Conservation (phyloP, 208 protist species). For the Naegleria lovaniensis region DNA sequence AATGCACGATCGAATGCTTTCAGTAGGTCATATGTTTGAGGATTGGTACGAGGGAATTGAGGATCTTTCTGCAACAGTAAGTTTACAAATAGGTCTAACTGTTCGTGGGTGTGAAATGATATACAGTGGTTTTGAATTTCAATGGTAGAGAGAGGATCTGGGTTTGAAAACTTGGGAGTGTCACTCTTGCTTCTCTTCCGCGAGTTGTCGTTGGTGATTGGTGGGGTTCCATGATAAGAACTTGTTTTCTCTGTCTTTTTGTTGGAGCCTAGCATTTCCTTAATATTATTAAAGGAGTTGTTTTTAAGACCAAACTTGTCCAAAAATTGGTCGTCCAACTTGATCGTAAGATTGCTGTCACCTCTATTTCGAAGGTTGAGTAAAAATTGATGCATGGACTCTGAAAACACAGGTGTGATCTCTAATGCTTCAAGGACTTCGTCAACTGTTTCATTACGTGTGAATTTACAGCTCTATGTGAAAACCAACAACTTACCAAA, state of each 20-base stretch:
- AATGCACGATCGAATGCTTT: conserved; percentile 17
- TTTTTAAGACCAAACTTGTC: background rate
- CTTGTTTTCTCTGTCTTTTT: background rate
- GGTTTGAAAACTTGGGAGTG: background rate
- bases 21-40: background rate
- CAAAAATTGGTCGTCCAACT: background rate
- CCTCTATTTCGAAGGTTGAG: background rate
- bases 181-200: background rate
- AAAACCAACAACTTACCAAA: background rate
- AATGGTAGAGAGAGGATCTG: background rate
- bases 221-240: background rate
- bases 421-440: background rate
- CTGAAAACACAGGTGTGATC: background rate
- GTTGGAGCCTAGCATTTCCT: background rate
- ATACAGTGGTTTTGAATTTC: background rate
- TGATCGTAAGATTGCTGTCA: background rate
- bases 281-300: background rate
- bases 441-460: background rate
- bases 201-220: background rate
- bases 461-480: background rate
- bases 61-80: background rate
- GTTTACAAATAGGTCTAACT: background rate
- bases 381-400: background rate
- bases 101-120: background rate
- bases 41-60: background rate